phyloP scores from a whole-genome alignment of 2,329 filamentous ascomycete genomes.

The Pseudopithomyces maydicus region DNA sequence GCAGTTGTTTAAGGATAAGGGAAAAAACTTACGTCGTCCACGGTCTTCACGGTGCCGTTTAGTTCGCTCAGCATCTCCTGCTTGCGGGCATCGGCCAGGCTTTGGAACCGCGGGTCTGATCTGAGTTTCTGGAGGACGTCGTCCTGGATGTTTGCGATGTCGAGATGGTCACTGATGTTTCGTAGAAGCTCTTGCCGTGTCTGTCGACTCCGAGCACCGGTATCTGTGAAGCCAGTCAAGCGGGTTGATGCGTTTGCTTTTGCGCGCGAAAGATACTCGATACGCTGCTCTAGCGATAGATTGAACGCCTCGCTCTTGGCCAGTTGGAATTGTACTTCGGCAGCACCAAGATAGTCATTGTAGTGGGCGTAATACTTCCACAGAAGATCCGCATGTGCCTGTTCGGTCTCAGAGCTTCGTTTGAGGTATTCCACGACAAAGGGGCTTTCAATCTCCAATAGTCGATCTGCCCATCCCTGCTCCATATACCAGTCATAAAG shows the following conservation, averaged over 20 bases:
- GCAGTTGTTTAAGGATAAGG: not conserved
- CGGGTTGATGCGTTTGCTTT: constrained; percentile 90
- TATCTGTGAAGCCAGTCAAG: constrained; percentile 70
- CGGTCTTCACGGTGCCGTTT: constrained; percentile 75
- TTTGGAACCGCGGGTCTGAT: constrained; percentile 71
- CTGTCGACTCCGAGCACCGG: constrained; percentile 60
- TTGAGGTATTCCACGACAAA: constrained; percentile 87
- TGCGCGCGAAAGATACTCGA: constrained; percentile 86
- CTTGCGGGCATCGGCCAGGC: constrained; percentile 57
- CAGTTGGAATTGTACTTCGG: constrained; percentile 81
- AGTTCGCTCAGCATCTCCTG: constrained; percentile 69
- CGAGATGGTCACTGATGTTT: constrained; percentile 82
- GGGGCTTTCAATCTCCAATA: constrained; percentile 81
- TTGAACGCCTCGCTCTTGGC: constrained; percentile 77
- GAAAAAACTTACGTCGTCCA: constrained; percentile 70
- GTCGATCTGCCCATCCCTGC: constrained; percentile 81
- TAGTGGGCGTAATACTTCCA: constrained; percentile 92
- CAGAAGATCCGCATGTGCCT: constrained; percentile 84
- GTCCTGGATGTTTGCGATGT: constrained; percentile 93
- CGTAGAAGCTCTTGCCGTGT: constrained; percentile 84
- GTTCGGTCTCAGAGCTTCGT: constrained; percentile 72
- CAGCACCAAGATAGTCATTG: constrained; percentile 82
- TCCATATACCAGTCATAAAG: constrained; percentile 98
- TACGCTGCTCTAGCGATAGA: constrained; percentile 80
- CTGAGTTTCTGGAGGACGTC: constrained; percentile 81